Evolutionary conservation across 139 green algal genomes (phyloP), one percentile per base, ranked within the genome.

Genomic region (Chlorella sp.): DNA sequence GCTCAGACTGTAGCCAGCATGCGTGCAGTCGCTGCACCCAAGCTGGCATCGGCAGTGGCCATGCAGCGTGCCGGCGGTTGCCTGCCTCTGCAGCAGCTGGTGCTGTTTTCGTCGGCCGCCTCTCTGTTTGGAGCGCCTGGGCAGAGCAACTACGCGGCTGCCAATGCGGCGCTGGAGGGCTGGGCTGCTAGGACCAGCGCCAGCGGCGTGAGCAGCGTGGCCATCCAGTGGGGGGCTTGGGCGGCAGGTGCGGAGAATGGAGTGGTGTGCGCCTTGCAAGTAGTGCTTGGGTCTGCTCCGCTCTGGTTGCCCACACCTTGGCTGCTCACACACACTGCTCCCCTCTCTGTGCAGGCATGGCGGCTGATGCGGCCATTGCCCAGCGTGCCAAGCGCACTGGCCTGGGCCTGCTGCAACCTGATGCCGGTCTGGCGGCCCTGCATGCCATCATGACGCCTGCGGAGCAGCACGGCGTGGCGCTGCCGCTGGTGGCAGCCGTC

Each of bases 261-360:
- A n/a, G n/a, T n/a, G n/a, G n/a, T n/a, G n/a, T n/a, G n/a, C n/a
- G n/a, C n/a, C n/a, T n/a, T n/a, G n/a, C n/a, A n/a, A n/a, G n/a
- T n/a, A n/a, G n/a, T n/a, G n/a, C n/a, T n/a, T n/a, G n/a, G n/a
- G n/a, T n/a, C n/a, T n/a, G n/a, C n/a, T n/a, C n/a, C n/a, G n/a
- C n/a, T n/a, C n/a, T n/a, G n/a, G n/a, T n/a, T n/a, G n/a, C n/a
- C n/a, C n/a, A n/a, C n/a, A n/a, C n/a, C n/a, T n/a, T n/a, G n/a
- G n/a, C n/a, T n/a, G n/a, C n/a, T n/a, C n/a, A n/a, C n/a, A n/a
- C n/a, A n/a, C n/a, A 0, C 6, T 20, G 26, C 69, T 68, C 28
- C 94, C 6, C 90, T 94, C 86, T 94, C 87, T n/a, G 89, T 92
- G 91, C 34, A 26, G 95, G 95, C 72, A 98, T 98, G 95, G 95